phyloP scores from a whole-genome alignment of 257 asterid genomes.

The Ehretia macrophylla region DNA sequence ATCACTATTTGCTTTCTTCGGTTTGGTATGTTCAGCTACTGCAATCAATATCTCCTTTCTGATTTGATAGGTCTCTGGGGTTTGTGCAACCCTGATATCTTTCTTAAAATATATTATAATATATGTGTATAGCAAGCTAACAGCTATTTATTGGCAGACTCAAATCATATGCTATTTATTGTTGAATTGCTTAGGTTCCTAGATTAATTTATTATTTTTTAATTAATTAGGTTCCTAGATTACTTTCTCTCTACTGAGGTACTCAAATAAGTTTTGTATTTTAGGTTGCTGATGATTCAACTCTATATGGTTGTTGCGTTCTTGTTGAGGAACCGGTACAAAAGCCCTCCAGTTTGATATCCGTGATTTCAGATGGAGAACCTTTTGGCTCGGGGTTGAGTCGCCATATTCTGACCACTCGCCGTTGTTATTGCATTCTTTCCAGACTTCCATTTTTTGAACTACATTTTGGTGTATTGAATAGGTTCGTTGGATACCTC shows the following conservation, averaged over 20 bases:
- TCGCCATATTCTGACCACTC: constrained; percentile 79
- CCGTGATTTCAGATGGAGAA: constrained; percentile 70
- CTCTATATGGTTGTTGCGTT: constrained; percentile 96
- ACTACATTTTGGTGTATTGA: constrained; percentile 87
- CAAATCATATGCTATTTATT: too few species aligned
- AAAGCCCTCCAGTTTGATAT: constrained; percentile 84
- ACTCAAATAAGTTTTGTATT: constrained; percentile 3
- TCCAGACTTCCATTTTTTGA: constrained; percentile 95
- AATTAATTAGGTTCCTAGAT: too few species aligned
- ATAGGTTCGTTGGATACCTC: constrained; percentile 45
- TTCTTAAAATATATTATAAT: too few species aligned
- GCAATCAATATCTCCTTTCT: not conserved
- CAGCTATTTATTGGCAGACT: too few species aligned
- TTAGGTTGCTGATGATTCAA: constrained; percentile 96
- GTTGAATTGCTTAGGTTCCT: too few species aligned
- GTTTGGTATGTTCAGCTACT: too few species aligned
- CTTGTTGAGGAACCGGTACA: constrained; percentile 92
- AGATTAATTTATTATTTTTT: too few species aligned
- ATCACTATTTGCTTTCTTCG: not conserved
- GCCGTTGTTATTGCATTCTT: constrained; percentile 96
- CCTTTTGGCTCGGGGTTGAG: constrained; percentile 48
- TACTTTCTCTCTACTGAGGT: too few species aligned
- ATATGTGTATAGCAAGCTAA: too few species aligned
- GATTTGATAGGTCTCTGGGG: not conserved
- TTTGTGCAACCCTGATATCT: not conserved